Conservation (phyloP, 164 flowering plant species). For the Piper longum region DNA sequence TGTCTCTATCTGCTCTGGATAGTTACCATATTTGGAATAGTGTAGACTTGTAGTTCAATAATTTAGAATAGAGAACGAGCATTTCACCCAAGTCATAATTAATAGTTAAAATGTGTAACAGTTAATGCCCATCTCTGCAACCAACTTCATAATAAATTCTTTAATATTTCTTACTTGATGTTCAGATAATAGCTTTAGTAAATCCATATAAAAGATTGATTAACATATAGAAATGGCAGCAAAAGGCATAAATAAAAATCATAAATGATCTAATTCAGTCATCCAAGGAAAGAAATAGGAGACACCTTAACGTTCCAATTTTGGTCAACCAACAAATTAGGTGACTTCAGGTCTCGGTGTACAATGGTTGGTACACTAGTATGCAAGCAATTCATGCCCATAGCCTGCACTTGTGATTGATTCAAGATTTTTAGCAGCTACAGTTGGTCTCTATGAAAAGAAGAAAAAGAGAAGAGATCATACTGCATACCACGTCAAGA, state of each 20-base stretch:
- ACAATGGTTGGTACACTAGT: slow-evolving; percentile 88
- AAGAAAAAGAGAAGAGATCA: neutral
- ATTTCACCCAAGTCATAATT: too few relatives aligned
- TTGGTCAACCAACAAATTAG: slow-evolving; percentile 85
- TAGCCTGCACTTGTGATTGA: slow-evolving; percentile 44
- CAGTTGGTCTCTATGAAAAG: neutral
- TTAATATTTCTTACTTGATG: neutral
- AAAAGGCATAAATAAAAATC: neutral
- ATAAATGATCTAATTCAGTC: neutral
- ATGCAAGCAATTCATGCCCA: slow-evolving; percentile 97
- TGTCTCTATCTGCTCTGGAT: too few relatives aligned
- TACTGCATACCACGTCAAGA: slow-evolving; percentile 83
- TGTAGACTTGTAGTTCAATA: too few relatives aligned
- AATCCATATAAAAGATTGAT: too few relatives aligned
- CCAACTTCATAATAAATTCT: too few relatives aligned
- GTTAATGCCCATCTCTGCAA: too few relatives aligned
- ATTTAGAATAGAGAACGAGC: too few relatives aligned
- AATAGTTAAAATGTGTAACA: too few relatives aligned
- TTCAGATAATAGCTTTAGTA: too few relatives aligned
- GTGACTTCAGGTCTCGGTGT: slow-evolving; percentile 93
- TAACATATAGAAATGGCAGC: neutral
- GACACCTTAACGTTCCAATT: slow-evolving; percentile 96
- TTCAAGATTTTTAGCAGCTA: neutral
- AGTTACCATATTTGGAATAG: too few relatives aligned
- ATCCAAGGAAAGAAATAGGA: neutral